Evolutionary conservation across 2,329 filamentous ascomycete genomes (phyloP), one percentile per base, ranked within the genome.

Genomic region (Epichloe gansuensis): DNA sequence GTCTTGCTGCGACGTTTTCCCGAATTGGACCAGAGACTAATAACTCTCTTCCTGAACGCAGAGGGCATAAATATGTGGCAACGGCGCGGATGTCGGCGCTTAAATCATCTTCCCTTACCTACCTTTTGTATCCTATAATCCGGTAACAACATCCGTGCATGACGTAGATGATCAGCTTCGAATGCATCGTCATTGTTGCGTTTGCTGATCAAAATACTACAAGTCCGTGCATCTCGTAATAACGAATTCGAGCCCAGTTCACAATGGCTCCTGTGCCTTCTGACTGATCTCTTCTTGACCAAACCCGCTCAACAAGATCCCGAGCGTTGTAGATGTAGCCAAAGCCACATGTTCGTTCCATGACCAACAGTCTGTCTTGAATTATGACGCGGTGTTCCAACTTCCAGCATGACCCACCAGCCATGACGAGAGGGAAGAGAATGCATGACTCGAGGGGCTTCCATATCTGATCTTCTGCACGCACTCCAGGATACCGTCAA

Each of bases 51-150:
- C 13, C 67, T 64, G 0, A 80, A 81, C 50, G 77, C 76, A n/a
- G 71, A 73, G 25, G 81, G 84, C 46, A 75, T 84, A 51, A 72
- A 75, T 56, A 79, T 79, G 0, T 84, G 81, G 81, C 15, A 35
- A 31, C 13, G 34, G 43, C 25, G 44, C 25, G 4, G 12, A 12
- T 31, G 7, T 12, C 9, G 28, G 28, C 8, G 28, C 28, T 31
- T 31, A 7, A 13, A 21, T 21, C 34, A 11, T 34, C 8, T 7
- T 21, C 5, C 35, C 15, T 21, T 5, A 9, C 23, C n/a, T n/a
- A 9, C 50, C 23, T 41, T 6, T 43, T 35, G 23, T 46, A 21
- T 34, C 42, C 5, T 17, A 39, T 13, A 13, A 51, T 28, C 12
- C 23, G 4, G 41, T 31, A 7, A 17, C 21, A 11, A 17, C 21